Evolutionary conservation across 352 stramenopile genomes (phyloP), one percentile per base, ranked within the genome.

Genomic region (Phytophthora pini): DNA sequence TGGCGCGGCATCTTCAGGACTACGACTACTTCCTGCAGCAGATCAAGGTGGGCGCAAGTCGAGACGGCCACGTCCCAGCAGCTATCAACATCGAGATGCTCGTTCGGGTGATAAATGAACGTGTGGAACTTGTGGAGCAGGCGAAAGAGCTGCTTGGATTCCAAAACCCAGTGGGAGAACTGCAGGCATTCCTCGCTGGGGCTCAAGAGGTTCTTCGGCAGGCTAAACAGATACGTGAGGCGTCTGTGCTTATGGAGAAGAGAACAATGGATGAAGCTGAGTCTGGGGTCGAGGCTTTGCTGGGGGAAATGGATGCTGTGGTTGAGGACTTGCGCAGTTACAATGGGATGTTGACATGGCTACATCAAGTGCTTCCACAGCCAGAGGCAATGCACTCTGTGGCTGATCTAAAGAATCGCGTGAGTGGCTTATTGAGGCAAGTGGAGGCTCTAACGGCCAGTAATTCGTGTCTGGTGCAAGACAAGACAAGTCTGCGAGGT

Each of bases 1-100:
- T 86, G 5, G 80, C 79, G 5, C 70, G 72, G 0, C 76, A 89
- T 34, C 60, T 92, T 1, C 83, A 90, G 49, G 83, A 90, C 53
- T 90, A 92, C 38, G 73, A 89, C 49, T 73, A 70, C 15, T 77
- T 90, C 26, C 31, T 89, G 4, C 41, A 74, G 17, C 70, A 81
- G 4, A 56, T 87, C 27, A 61, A 65, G 44, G 24, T 67, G n/a
- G 53, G 61, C 46, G 32, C 45, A 20, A 38, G 31, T 11, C 40
- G 26, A 2, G 54, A 61, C 22, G 52, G 58, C 27, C 60, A 65
- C 32, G 69, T 52, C 10, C n/a, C 22, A 9, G 10, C 13, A 44
- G n/a, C 47, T n/a, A 45, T 50, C n/a, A 73, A 73, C 24, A 60
- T 85, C 8, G 75, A 89, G 48, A 13, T 38, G 1, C 47, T 91